Conservation (phyloP, 305 asterid genomes). For the Fraxinus dipetala region DNA sequence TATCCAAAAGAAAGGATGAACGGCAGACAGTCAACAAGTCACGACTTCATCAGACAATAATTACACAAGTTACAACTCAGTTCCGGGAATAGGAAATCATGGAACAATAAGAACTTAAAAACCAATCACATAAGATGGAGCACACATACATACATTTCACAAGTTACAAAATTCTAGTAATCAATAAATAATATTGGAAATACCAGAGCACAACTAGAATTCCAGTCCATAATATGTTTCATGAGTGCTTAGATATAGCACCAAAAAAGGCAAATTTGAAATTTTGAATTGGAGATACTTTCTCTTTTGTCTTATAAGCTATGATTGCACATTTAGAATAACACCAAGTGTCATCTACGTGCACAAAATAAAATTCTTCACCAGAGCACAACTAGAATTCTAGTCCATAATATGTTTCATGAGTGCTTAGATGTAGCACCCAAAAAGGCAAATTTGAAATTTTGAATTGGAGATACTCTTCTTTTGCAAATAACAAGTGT, state of each 20-base stretch:
- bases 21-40: constrained; percentile 18
- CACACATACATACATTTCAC: not conserved
- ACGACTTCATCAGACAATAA: not conserved
- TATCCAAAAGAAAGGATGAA: constrained; percentile 14
- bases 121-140: not conserved
- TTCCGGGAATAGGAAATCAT: not conserved
- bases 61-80: not conserved
- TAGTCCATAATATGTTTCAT: not conserved
- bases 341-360: too few relatives aligned
- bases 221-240: not conserved
- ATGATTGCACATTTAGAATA: not conserved
- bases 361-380: not conserved
- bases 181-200: not conserved
- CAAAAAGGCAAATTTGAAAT: not conserved
- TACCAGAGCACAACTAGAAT: not conserved
- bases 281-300: not conserved
- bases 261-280: not conserved
- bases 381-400: not conserved
- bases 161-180: not conserved
- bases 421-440: not conserved
- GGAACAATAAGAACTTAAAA: not conserved
- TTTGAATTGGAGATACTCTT: not conserved
- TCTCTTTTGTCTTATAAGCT: not conserved
- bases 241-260: not conserved
- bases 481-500: not conserved